Evolutionary conservation across 23 red algal genomes (phyloP), one percentile per base, ranked within the genome.

Genomic region (Chondrus crispus): DNA sequence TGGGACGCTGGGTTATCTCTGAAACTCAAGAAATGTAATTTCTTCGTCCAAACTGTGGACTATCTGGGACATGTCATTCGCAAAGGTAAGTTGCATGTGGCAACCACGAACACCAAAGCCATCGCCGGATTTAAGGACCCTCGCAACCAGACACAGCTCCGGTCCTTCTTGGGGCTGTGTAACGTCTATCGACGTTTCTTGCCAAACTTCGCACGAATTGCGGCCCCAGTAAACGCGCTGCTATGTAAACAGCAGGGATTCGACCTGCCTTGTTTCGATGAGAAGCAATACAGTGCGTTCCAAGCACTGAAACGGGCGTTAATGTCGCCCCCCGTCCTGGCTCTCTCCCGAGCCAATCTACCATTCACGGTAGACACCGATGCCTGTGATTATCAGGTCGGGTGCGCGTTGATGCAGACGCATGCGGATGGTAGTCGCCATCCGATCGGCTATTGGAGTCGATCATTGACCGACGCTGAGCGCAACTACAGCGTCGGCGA

Each of bases 371-470:
- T 83, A 30, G 78, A 83, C 57, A 62, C 22, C 43, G 49, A 83
- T 28, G 49, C 44, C 6, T 58, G 35, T 13, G 8, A 83, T 5
- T 1, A 83, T 7, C 1, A 83, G 22, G 32, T 82, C 8, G 78
- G 78, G 13, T 83, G 49, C 2, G 30, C 39, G n/a, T 47, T 83
- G 29, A 40, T 49, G 5, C 78, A 83, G 52, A 19, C 8, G 20
- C 20, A 83, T 29, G 8, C 2, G 1, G 78, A 83, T 49, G 78
- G 49, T n/a, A 35, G 13, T 28, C 19, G 46, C 53, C 78, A 52
- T 62, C 45, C 78, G 8, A 46, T 83, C 52, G 78, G 78, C 45
- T 83, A 83, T 2, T 60, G 30, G 43, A 83, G 78, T 12, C 35
- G 1, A 8, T 46, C 45, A 6, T 47, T 83, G 40, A n/a, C 0